Base-by-base conservation (phyloP, 2,329 filamentous ascomycete species). In the Alternaria sp. region DNA sequence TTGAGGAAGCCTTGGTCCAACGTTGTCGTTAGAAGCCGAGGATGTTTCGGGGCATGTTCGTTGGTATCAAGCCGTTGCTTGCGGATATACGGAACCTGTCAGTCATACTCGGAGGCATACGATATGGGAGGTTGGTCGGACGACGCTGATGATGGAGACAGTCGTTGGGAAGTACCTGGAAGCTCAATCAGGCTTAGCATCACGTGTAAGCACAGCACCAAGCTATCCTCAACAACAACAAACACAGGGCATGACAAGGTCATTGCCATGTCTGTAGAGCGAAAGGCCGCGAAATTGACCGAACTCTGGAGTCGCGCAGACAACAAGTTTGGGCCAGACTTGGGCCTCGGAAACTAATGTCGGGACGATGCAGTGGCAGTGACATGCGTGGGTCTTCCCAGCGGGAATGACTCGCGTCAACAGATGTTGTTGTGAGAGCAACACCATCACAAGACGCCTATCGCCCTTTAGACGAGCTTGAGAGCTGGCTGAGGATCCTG, bases 331-430 rank as follows among this genome's bases (percentile, higher is more conserved):
- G 38, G 47, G 54, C 54, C 54, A 42, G 28, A 44, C 20, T 57
- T 12, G 22, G 52, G 18, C 30, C 51, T 55, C 39, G 57, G 57
- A 42, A 24, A 44, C 57, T 59, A 55, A 59, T 32, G 39, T 51
- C 52, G 57, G 52, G 32, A 56, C 57, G 44, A 46, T 55, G 34
- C 43, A 54, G 38, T 32, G 42, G 18, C 22, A 39, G 38, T 32
- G 42, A 36, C 18, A 36, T 56, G 38, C 57, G 47, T 59, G 57
- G 52, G 46, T 56, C 30, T 41, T 51, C 52, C 57, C 56, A 54
- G 52, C 30, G 34, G 26, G 39, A 44, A 51, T 59, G 57, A 59
- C 57, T 59, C 57, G 57, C 47, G 26, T 24, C 26, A 42, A 8
- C 42, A 16, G 55, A 36, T 34, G 30, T 26, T 49, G 46, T 38